Base-by-base conservation (phyloP, 148 eudicot genomes). In the Hydrangea macrophylla region DNA sequence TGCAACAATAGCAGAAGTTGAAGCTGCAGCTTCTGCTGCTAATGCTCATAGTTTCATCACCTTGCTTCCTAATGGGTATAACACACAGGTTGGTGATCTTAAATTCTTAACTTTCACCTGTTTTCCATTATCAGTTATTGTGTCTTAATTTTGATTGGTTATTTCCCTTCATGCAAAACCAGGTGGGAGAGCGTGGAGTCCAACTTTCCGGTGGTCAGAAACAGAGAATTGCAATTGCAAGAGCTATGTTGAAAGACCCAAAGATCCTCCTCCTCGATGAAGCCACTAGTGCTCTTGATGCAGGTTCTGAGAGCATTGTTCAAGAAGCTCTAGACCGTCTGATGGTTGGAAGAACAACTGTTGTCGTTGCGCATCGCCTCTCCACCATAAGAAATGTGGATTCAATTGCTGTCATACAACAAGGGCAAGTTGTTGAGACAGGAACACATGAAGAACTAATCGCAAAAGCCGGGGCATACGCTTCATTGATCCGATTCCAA, bases 121-220 rank as follows among this genome's bases (percentile, higher is more conserved):
- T 1, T 6, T 48, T 48, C 6, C 53, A 48, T 48, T 48, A n/a
- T n/a, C n/a, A n/a, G n/a, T n/a, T n/a, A n/a, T n/a, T n/a, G n/a
- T n/a, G n/a, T n/a, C n/a, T n/a, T 15, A 6, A 48, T 32, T 9
- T 65, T 45, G 12, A 54, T 36, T 25, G 23, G 22, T 69, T 51
- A 9, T 70, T 17, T 13, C 4, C 23, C 50, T 48, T 27, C 30
- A 37, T 71, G 20, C 57, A 48, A 55, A 32, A 50, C 51, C 74
- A 91, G 96, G 97, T 91, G 35, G 99, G 99, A 48, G 97, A 95
- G 78, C 90, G 97, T 54, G 99, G 99, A 10, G 86, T 91, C 76
- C 99, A 95, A 69, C 97, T 95, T 39, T 95, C 99, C 0, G 99
- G 99, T 59, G 99, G 99, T 27, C 97, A 95, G 64, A 95, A 95